Conservation (phyloP, 2,329 filamentous ascomycete genomes). For the Lasiodiplodia theobromae region DNA sequence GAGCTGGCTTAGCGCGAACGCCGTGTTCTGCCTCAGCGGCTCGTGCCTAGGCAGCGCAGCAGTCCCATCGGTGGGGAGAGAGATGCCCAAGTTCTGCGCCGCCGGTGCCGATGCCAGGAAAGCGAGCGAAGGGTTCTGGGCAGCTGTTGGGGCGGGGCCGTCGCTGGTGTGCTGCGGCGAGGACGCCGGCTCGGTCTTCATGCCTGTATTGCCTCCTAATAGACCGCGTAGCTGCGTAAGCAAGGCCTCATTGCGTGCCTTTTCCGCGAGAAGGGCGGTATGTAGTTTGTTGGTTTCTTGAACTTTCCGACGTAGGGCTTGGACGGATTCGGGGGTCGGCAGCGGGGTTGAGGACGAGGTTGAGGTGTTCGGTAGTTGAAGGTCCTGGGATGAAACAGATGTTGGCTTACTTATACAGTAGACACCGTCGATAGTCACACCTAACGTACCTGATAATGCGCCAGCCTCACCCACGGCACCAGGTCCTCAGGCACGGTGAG, state of each 20-base stretch:
- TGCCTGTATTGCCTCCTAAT: conserved; percentile 47
- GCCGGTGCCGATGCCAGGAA: conserved; percentile 62
- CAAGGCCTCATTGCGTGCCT: conserved; percentile 73
- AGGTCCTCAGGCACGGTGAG: conserved; percentile 65
- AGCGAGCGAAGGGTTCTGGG: conserved; percentile 51
- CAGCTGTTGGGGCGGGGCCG: conserved; percentile 34
- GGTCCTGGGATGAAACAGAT: neutral
- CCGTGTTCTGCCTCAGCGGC: conserved; percentile 70
- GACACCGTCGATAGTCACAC: neutral
- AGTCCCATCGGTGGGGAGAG: conserved; percentile 43
- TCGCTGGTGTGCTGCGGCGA: conserved; percentile 55
- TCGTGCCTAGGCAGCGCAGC: conserved; percentile 42
- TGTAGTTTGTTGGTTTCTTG: conserved; percentile 82
- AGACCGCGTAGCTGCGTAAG: conserved; percentile 69
- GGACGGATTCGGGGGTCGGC: conserved; percentile 72
- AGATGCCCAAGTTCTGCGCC: conserved; percentile 56
- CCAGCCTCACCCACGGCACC: conserved; percentile 78
- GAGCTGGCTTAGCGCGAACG: conserved; percentile 83
- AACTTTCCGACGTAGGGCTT: conserved; percentile 74
- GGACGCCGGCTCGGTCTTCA: conserved; percentile 52
- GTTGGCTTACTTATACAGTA: neutral
- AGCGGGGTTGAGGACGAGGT: conserved; percentile 36
- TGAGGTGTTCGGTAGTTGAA: neutral
- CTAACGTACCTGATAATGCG: conserved; percentile 76
- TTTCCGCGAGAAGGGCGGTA: conserved; percentile 72